Percentiles rank a stretch among this genome's conserved stretches.
Evolutionary conservation across 257 asterid species (phyloP).

Genomic region (Coffea eugenioides): DNA sequence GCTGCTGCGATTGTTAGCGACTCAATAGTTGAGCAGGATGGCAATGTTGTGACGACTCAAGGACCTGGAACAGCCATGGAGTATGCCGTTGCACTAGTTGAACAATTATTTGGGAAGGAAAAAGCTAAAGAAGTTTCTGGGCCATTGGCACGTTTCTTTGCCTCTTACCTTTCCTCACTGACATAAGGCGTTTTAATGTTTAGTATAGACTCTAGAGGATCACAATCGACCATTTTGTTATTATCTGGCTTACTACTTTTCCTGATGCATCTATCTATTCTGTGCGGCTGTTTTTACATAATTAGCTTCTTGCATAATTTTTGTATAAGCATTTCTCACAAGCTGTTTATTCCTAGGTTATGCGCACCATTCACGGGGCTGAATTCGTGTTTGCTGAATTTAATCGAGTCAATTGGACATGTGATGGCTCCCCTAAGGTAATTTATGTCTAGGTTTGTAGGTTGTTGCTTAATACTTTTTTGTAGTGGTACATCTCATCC

Average conservation of each 20-base stretch:
- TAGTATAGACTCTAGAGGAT: neutral
- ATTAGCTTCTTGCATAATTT: neutral
- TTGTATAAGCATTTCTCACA: neutral
- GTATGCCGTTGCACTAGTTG: slow-evolving; percentile 78
- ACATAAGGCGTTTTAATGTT: too few relatives aligned
- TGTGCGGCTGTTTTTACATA: neutral
- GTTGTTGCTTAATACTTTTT: neutral
- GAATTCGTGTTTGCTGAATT: slow-evolving; percentile 59
- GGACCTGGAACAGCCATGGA: slow-evolving; percentile 95
- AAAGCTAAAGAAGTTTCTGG: slow-evolving; percentile 79
- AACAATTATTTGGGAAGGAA: slow-evolving; percentile 72
- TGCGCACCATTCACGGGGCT: slow-evolving; percentile 72
- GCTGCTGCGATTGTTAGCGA: slow-evolving; percentile 69
- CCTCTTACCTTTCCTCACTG: too few relatives aligned
- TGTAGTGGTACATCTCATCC: neutral
- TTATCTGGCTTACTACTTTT: neutral
- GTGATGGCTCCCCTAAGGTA: slow-evolving; percentile 66
- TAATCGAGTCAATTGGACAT: slow-evolving; percentile 68
- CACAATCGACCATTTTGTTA: neutral
- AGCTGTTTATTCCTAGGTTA: slow-evolving; percentile 46
- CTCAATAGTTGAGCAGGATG: slow-evolving; percentile 85
- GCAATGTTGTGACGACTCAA: slow-evolving; percentile 84
- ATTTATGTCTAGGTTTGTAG: neutral
- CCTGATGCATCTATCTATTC: neutral
- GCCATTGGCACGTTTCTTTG: slow-evolving; percentile 56